Base-by-base conservation (phyloP, 768 basidiomycete species). In the Mycena rosella region DNA sequence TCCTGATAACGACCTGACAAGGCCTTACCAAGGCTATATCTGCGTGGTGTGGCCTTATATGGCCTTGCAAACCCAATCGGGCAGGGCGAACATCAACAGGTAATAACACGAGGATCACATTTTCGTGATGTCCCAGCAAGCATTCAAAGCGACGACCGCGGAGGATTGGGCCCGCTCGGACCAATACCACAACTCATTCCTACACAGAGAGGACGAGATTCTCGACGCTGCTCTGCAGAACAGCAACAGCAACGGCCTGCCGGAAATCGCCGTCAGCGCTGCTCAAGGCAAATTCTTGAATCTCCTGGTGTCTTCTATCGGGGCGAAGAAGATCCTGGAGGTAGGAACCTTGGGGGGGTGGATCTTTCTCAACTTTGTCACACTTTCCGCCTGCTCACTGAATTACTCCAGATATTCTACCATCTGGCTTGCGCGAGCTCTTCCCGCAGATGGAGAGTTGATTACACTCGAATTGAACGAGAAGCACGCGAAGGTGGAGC, bases 281-380 rank as follows among this genome's bases (percentile, higher is more conserved):
- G 82, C 86, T 0, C 87, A 89, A 75, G 89, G 88, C 9, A 89
- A 89, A 74, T 82, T 89, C 67, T 71, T 91, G 64, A 80, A 85
- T 65, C 80, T 91, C 8, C 65, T 89, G 38, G 87, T 83, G 7
- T 77, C 78, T 47, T 83, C 86, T 4, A 82, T 88, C 36, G 76
- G 81, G 17, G 89, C 89, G 44, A 88, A 87, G 78, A 78, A 83
- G 62, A 81, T 90, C 20, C 75, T 92, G 48, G 90, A 91, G 72
- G 85, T 92, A 53, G 91, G 90, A 0, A 91, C 90, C 9, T 80
- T 91, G 17, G 89, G 88, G 70, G 91, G 89, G 89, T 90, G 68
- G 54, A 75, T 71, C 24, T 38, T 9, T 15, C 3, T 52, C 42
- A 27, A 47, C 38, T n/a, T n/a, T n/a, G n/a, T n/a, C n/a, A n/a